phyloP scores from a whole-genome alignment of 2,329 filamentous ascomycete genomes.

The Shiraia bambusicola region DNA sequence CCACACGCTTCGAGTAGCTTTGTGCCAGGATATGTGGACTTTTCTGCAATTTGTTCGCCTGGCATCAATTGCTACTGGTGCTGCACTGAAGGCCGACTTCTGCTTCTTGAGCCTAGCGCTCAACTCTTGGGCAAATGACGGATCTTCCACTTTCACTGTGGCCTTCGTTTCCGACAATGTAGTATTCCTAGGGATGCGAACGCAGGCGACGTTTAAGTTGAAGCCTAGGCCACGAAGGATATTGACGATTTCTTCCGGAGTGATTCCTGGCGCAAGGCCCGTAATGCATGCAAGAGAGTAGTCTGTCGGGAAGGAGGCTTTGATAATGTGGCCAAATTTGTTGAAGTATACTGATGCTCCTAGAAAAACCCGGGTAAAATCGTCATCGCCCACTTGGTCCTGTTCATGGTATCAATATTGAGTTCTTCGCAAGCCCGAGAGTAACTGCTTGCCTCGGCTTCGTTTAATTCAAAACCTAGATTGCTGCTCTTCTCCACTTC shows the following conservation, averaged over 20 bases:
- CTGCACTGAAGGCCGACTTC: constrained; percentile 1
- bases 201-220: constrained; percentile 2
- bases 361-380: constrained; percentile 6
- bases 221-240: constrained; percentile 4
- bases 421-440: neutral
- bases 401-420: neutral
- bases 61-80: constrained; percentile 1
- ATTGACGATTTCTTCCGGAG: neutral
- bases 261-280: neutral
- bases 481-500: neutral
- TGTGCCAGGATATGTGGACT: constrained; percentile 11
- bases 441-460: constrained; percentile 5
- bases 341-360: constrained; percentile 10
- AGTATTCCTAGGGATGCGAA: constrained; percentile 5
- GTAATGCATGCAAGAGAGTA: neutral
- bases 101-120: constrained; percentile 3
- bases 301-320: constrained; percentile 6
- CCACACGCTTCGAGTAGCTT: constrained; percentile 8
- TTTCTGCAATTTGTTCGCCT: constrained; percentile 9
- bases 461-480: neutral
- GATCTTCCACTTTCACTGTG: constrained; percentile 9
- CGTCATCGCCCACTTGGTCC: constrained; percentile 1
- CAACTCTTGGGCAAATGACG: constrained; percentile 4
- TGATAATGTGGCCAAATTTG: constrained; percentile 8
- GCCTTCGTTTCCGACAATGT: constrained; percentile 3